Evolutionary conservation across 2,329 filamentous ascomycete genomes (phyloP).

Genomic region (Pyrenochaeta sp.): DNA sequence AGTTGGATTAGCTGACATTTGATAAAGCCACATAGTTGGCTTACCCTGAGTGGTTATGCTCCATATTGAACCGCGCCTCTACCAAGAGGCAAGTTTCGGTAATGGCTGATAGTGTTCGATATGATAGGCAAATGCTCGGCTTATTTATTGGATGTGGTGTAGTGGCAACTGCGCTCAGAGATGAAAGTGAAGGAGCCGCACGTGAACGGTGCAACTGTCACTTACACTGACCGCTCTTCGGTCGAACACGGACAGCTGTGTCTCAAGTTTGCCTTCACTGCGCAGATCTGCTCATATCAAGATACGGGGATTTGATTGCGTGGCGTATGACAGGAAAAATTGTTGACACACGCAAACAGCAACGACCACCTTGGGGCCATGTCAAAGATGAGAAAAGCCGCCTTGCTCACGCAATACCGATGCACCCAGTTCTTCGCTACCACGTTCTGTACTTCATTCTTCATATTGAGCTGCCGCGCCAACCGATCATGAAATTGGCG

Average conservation of each 20-base stretch:
- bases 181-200: conserved; percentile 14
- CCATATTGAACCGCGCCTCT: background rate
- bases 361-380: conserved; percentile 1
- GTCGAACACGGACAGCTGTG: background rate
- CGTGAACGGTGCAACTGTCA: conserved; percentile 7
- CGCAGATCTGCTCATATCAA: background rate
- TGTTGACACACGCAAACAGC: conserved; percentile 6
- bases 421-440: background rate
- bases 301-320: conserved; percentile 5
- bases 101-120: background rate
- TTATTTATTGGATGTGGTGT: conserved; percentile 4
- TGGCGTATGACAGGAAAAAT: conserved; percentile 4
- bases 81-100: background rate
- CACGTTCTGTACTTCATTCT: too few relatives aligned
- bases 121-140: conserved; percentile 3
- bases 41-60: background rate
- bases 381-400: conserved; percentile 3
- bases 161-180: conserved; percentile 4
- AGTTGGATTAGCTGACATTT: background rate
- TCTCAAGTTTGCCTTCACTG: background rate
- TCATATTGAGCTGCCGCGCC: too few relatives aligned
- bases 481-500: background rate
- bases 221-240: conserved; percentile 1
- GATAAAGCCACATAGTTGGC: background rate
- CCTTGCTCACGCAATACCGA: background rate